Evolutionary conservation across 2,329 filamentous ascomycete species (phyloP).

Genomic region (Davidsoniella eucalypti): DNA sequence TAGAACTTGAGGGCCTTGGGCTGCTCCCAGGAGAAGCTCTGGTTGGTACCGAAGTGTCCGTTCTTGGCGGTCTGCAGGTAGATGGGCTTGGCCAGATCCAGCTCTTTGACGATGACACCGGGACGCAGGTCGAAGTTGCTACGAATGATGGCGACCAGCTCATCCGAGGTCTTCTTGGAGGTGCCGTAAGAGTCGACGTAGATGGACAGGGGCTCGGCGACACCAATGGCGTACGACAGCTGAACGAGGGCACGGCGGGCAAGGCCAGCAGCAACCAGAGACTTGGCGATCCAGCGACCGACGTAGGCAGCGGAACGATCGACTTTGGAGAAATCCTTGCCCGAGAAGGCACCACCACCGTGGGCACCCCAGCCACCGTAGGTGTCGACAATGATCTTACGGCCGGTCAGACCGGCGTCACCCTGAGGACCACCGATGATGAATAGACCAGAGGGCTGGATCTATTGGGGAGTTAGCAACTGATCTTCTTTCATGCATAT

Average conservation of each 20-base stretch:
- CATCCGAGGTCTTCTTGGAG: constrained; percentile 70
- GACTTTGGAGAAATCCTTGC: constrained; percentile 99
- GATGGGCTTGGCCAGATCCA: constrained; percentile 88
- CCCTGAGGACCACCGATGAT: constrained; percentile 98
- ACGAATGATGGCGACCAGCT: constrained; percentile 88
- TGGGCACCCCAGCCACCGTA: constrained; percentile 99
- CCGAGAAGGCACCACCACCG: constrained; percentile 99
- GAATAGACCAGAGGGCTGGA: constrained; percentile 96
- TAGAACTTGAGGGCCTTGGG: constrained; percentile 90
- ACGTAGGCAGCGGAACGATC: constrained; percentile 97
- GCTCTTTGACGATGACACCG: constrained; percentile 95
- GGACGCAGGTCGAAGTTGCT: constrained; percentile 96
- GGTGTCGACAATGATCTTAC: constrained; percentile 99
- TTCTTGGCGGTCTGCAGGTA: constrained; percentile 99
- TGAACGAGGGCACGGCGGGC: constrained; percentile 89
- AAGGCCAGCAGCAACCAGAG: constrained; percentile 73
- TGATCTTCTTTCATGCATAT: not conserved
- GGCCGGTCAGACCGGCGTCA: constrained; percentile 94
- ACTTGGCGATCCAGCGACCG: constrained; percentile 98
- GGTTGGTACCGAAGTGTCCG: constrained; percentile 95
- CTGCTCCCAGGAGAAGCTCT: constrained; percentile 95
- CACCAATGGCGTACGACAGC: constrained; percentile 98
- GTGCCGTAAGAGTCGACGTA: constrained; percentile 98
- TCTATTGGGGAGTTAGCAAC: constrained; percentile 25
- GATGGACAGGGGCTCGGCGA: constrained; percentile 92